Percentiles rank a stretch among this genome's conserved stretches.
These are phyloP conservation scores for Paecilomyces dactylethromorphus DNA, from an alignment of 2,329 filamentous ascomycete species.

Conservation along the genomic window DNA sequence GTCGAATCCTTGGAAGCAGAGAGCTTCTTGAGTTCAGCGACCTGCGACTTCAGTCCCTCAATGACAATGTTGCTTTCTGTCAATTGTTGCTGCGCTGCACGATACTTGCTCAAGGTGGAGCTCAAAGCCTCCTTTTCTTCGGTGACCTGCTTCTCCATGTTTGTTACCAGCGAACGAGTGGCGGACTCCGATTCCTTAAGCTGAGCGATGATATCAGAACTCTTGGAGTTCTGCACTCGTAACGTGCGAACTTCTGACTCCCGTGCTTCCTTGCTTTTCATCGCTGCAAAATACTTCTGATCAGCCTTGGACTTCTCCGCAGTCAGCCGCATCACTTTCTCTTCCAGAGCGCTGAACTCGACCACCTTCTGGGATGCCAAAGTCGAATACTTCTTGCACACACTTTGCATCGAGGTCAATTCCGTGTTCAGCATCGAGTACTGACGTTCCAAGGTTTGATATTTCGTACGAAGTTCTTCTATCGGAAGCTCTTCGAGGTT, in stretches of 20 bases:
- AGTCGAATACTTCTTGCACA: slow-evolving; percentile 82
- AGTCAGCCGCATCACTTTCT: slow-evolving; percentile 64
- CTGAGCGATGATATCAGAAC: slow-evolving; percentile 86
- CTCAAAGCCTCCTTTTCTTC: slow-evolving; percentile 75
- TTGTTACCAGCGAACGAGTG: slow-evolving; percentile 67
- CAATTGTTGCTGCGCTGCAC: slow-evolving; percentile 64
- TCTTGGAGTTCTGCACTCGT: slow-evolving; percentile 78
- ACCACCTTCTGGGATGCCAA: slow-evolving; percentile 81
- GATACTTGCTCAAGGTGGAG: slow-evolving; percentile 64
- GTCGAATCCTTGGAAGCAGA: slow-evolving; percentile 70
- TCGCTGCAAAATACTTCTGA: slow-evolving; percentile 93
- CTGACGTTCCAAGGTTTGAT: slow-evolving; percentile 69
- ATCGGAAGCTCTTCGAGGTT: slow-evolving; percentile 54
- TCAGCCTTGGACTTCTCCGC: slow-evolving; percentile 95
- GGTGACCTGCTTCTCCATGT: slow-evolving; percentile 83
- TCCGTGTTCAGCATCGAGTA: slow-evolving; percentile 81
- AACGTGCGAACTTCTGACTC: slow-evolving; percentile 73
- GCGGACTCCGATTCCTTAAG: slow-evolving; percentile 84
- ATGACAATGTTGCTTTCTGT: slow-evolving; percentile 63
- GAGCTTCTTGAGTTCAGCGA: slow-evolving; percentile 66
- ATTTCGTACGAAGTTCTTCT: slow-evolving; percentile 68
- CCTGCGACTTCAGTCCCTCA: slow-evolving; percentile 68
- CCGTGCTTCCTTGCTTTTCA: slow-evolving; percentile 85
- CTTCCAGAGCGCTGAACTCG: slow-evolving; percentile 69
- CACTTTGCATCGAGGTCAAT: slow-evolving; percentile 79